Base-by-base conservation (phyloP, 768 basidiomycete genomes). In the Rickenella mellea region DNA sequence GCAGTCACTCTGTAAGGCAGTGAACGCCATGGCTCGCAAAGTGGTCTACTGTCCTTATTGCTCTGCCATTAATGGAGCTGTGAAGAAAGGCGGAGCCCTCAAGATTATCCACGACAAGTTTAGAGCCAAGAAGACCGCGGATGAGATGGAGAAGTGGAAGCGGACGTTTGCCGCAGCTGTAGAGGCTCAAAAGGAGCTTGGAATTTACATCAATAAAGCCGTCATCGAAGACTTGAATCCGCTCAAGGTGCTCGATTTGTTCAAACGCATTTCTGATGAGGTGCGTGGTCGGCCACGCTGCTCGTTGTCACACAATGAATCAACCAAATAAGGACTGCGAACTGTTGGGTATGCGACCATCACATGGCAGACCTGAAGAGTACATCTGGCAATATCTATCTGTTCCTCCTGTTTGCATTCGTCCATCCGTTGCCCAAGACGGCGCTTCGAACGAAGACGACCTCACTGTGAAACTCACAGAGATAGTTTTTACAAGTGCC, bases 341-440 rank as follows among this genome's bases (percentile, higher is more conserved):
- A 61, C 67, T 99, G 33, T 71, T 99, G 9, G 94, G 96, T 2
- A 62, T 98, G 44, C 80, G 87, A 44, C 96, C 96, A 1, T 74
- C 74, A 11, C 81, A 80, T 55, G 93, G 94, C 36, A 68, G 96
- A 41, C 96, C 96, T 8, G 96, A 99, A 65, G 87, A 97, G 58
- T 96, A 91, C 53, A 78, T 99, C 40, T 99, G 96, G 94, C 94
- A 98, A 61, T 99, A 97, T 60, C 78, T 99, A 11, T 94, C 92
- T 19, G 96, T 99, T 24, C 96, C 96, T 29, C 96, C 96, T 0
- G 91, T 96, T 15, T 93, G 91, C 57, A 99, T 99, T 42, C 79
- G 96, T 35, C 96, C 96, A 0, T 96, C 92, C 3, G 96, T 99
- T 1, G 84, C 88, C 0, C 96, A 98, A 61, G 96, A 99, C 53